Evolutionary conservation across 805 yeast genomes (phyloP).

Genomic region (Sugiyamaella americana): DNA sequence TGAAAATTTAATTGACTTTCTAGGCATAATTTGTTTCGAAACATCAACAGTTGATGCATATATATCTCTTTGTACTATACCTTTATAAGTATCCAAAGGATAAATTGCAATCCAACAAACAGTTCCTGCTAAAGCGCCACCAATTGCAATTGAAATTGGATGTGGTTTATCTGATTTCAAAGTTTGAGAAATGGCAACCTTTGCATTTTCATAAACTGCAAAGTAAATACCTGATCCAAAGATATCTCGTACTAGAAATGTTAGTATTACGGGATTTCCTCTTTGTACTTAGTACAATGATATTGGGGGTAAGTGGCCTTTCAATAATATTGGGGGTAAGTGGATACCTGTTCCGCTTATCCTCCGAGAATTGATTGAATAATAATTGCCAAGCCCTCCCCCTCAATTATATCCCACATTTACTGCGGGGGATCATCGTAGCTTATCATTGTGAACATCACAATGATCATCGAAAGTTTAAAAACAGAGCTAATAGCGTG

Average conservation of each 20-base stretch:
- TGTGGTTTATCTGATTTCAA: slow-evolving; percentile 24
- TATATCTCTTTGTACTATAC: slow-evolving; percentile 66
- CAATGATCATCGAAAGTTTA: no score
- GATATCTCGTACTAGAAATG: slow-evolving; percentile 48
- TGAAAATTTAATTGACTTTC: slow-evolving; percentile 29
- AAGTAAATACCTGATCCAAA: slow-evolving; percentile 69
- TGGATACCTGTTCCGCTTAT: no score
- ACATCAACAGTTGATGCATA: slow-evolving; percentile 47
- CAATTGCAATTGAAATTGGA: slow-evolving; percentile 48
- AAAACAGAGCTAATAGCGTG: no score
- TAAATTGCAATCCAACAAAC: slow-evolving; percentile 69
- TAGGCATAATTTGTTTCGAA: slow-evolving; percentile 26
- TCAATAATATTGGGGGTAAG: neutral
- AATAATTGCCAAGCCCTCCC: no score
- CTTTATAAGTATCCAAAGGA: slow-evolving; percentile 77
- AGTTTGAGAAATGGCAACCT: slow-evolving; percentile 31
- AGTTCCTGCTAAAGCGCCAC: slow-evolving; percentile 78
- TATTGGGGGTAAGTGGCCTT: neutral
- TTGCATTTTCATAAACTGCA: slow-evolving; percentile 67
- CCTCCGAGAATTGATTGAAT: no score
- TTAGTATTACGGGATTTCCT: slow-evolving; percentile 2
- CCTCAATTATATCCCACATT: no score
- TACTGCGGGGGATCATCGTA: no score
- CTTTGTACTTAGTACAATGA: neutral
- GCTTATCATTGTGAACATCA: no score